A percentile compares a stretch with the other conserved stretches of the same genome.
These are phyloP conservation scores for Globisporangium yorkense DNA, from an alignment of 352 stramenopile genomes.

Conservation along the genomic window DNA sequence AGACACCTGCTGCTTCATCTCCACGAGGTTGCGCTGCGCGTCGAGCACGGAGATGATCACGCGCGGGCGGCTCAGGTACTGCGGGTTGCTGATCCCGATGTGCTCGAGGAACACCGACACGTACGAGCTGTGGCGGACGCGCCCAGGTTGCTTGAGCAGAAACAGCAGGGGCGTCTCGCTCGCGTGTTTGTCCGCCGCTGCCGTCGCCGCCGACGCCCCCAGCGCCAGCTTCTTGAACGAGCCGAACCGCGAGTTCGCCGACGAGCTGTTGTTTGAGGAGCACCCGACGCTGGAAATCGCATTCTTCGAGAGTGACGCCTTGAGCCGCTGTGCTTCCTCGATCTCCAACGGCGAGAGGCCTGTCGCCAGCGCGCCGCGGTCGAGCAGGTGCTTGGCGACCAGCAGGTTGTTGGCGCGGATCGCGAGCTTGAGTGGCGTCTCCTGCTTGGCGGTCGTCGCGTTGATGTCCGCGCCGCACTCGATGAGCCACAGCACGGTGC, in stretches of 20 bases:
- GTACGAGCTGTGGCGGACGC: slow-evolving; percentile 74
- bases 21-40: slow-evolving; percentile 53
- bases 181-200: slow-evolving; percentile 13
- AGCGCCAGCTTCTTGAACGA: slow-evolving; percentile 19
- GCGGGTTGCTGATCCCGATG: slow-evolving; percentile 45
- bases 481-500: slow-evolving; percentile 64
- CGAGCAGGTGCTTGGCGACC: slow-evolving; percentile 48
- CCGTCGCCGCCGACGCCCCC: slow-evolving; percentile 6
- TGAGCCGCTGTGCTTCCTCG: slow-evolving; percentile 41
- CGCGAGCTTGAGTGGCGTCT: slow-evolving; percentile 56
- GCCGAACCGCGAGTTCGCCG: slow-evolving; percentile 4
- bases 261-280: slow-evolving; percentile 4
- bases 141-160: slow-evolving; percentile 65
- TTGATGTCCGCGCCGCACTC: slow-evolving; percentile 73
- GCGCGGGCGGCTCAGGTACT: slow-evolving; percentile 48
- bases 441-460: slow-evolving; percentile 27
- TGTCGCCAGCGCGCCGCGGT: slow-evolving; percentile 40
- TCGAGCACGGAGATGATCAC: slow-evolving; percentile 72
- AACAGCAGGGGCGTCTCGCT: slow-evolving; percentile 47
- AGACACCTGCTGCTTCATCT: slow-evolving; percentile 75
- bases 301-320: slow-evolving; percentile 45
- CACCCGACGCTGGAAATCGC: slow-evolving; percentile 58
- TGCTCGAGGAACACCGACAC: slow-evolving; percentile 79
- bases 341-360: slow-evolving; percentile 37
- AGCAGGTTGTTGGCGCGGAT: slow-evolving; percentile 41